Evolutionary conservation across 164 flowering plant species (phyloP).

Genomic region (Paratinospora sagittata): DNA sequence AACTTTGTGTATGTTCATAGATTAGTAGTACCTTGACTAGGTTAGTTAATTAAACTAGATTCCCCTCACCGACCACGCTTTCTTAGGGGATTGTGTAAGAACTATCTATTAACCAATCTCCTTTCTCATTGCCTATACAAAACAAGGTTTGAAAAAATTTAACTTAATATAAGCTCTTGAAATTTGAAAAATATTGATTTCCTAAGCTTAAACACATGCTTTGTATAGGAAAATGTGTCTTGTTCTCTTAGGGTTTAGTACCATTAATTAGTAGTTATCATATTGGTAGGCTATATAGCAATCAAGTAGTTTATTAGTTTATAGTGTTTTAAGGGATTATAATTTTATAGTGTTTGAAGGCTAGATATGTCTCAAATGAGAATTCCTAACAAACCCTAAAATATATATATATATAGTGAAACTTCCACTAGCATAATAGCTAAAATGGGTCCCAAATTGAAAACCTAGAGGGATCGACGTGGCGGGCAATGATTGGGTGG

Average conservation of each 20-base stretch:
- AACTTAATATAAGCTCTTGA: conserved; percentile 35
- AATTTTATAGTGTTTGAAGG: not conserved
- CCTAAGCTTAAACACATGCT: conserved; percentile 49
- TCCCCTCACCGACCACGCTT: not conserved
- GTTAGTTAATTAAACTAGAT: no score
- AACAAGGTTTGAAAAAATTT: conserved; percentile 35
- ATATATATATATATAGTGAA: conserved; percentile 21
- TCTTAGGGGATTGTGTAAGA: not conserved
- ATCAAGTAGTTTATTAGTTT: conserved; percentile 26
- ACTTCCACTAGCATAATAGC: conserved; percentile 30
- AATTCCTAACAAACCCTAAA: conserved; percentile 17
- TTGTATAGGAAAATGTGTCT: conserved; percentile 61
- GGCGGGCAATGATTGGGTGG: not conserved
- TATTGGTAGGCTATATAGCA: conserved; percentile 23
- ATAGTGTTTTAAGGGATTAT: conserved; percentile 9
- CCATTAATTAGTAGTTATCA: conserved; percentile 13
- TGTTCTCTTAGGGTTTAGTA: conserved; percentile 19
- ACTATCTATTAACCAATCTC: not conserved
- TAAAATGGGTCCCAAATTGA: conserved; percentile 15
- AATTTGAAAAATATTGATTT: conserved; percentile 18
- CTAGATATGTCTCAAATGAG: conserved; percentile 14
- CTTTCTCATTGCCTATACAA: not conserved
- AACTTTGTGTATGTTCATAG: not conserved
- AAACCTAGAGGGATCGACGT: not conserved
- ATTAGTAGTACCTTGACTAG: no score